Evolutionary conservation across 306 rosid species (phyloP).

Genomic region (Astragalus membranaceus): DNA sequence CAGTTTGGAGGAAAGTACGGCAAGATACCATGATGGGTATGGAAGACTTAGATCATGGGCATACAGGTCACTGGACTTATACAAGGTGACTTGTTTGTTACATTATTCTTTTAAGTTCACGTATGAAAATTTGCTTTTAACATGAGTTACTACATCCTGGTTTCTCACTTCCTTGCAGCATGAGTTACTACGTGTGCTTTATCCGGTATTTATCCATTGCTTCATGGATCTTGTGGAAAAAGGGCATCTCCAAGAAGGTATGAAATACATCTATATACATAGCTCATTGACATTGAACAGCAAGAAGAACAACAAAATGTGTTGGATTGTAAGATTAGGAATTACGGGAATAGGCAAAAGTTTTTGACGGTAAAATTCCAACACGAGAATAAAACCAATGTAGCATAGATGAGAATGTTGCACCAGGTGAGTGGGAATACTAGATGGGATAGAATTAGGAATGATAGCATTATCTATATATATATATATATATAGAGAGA

Average conservation of each 20-base stretch:
- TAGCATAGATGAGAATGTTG: too few relatives aligned
- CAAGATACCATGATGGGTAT: constrained; percentile 58
- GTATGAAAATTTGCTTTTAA: neutral
- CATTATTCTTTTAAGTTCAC: neutral
- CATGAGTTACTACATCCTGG: neutral
- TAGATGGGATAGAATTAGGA: too few relatives aligned
- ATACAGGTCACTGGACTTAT: constrained; percentile 53
- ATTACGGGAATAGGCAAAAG: too few relatives aligned
- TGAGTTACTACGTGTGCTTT: constrained; percentile 86
- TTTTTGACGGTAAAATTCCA: too few relatives aligned
- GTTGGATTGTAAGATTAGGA: neutral
- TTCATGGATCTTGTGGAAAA: constrained; percentile 90
- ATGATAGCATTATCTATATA: too few relatives aligned
- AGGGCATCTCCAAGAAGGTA: constrained; percentile 87
- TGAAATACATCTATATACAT: neutral
- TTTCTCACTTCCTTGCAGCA: constrained; percentile 42
- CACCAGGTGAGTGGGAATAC: too few relatives aligned
- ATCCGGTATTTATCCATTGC: constrained; percentile 87
- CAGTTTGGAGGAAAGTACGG: constrained; percentile 57
- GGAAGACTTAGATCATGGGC: constrained; percentile 72
- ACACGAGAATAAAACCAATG: too few relatives aligned
- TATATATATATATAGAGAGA: too few relatives aligned
- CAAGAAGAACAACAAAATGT: too few relatives aligned
- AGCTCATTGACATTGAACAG: too few relatives aligned
- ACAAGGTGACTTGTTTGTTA: constrained; percentile 42